Base-by-base conservation (phyloP, 768 basidiomycete species). In the Leccinum pellstonianum region DNA sequence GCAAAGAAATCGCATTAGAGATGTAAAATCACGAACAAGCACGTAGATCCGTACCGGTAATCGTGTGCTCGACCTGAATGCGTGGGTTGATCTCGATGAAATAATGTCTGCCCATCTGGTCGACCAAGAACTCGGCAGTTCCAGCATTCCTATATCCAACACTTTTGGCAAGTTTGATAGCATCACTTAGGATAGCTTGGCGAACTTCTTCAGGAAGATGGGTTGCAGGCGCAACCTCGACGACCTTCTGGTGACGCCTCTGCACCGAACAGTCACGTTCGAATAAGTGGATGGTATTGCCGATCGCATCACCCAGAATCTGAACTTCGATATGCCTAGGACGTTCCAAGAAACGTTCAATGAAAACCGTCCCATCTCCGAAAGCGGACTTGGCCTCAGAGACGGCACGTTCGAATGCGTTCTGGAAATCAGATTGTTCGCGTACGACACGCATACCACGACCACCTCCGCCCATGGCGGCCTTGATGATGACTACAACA, bases 51-150 rank as follows among this genome's bases (percentile, higher is more conserved):
- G 55, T 65, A 93, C 94, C 94, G 61, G 97, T 98, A 73, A 98
- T 98, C 58, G 97, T 98, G 77, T 98, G 97, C 73, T 98, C 97
- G 77, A 99, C 97, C 76, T 99, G 97, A 69, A 99, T 98, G 78
- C 97, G 94, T 31, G 97, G 95, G 76, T 98, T 98, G 68, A 99
- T 98, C 77, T 99, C 97, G 70, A 99, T 98, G 79, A 99, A 98
- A 77, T 98, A 98, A 76, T 97, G 94, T 66, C 95, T 83, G 67
- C 93, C 94, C 81, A 90, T 86, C 72, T 95, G 91, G 76, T 98
- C 97, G 62, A 98, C 95, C 75, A 99, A 81, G 81, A 98, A 99
- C 78, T 99, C 97, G 25, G 93, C 95, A 41, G 97, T 98, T 64
- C 97, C 96, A 54, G 97, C 97, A 75, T 97, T 98, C 64, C 93